These are phyloP conservation scores for Phytopythium cucurbitacearum DNA, from an alignment of 352 stramenopile species.

Conservation along the genomic window DNA sequence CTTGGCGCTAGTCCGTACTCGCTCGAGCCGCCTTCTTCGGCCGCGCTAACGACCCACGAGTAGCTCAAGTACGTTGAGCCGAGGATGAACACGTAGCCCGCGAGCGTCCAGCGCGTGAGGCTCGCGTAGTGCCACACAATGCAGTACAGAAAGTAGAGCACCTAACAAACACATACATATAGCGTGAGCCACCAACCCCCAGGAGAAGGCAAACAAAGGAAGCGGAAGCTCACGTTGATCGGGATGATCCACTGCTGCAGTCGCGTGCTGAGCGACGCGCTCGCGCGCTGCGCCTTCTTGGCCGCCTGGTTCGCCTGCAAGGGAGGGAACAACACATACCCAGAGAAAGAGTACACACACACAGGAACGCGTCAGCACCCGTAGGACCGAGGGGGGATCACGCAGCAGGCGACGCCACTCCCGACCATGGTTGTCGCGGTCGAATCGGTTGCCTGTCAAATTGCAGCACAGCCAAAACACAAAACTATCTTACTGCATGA, in stretches of 20 bases:
- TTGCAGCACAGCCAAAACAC: too few relatives aligned
- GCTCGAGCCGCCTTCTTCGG: constrained; percentile 72
- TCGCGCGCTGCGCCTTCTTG: constrained; percentile 78
- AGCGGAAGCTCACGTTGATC: constrained; percentile 66
- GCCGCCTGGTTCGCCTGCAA: constrained; percentile 76
- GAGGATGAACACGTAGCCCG: constrained; percentile 62
- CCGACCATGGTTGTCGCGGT: too few relatives aligned
- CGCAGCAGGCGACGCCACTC: too few relatives aligned
- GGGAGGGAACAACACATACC: background rate
- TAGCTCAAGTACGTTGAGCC: constrained; percentile 74
- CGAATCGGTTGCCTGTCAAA: too few relatives aligned
- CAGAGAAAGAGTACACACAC: background rate
- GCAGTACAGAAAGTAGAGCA: constrained; percentile 71
- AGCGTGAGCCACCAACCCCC: background rate
- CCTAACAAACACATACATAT: constrained; percentile 11
- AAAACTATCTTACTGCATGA: too few relatives aligned
- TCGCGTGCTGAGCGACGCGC: constrained; percentile 58
- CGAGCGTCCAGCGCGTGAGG: constrained; percentile 66
- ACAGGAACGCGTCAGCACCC: background rate
- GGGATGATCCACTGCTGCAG: constrained; percentile 79
- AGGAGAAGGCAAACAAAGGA: background rate
- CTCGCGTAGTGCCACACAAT: constrained; percentile 66
- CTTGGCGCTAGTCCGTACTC: constrained; percentile 35
- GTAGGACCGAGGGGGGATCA: too few relatives aligned
- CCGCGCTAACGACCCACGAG: constrained; percentile 74